Percentiles rank a stretch among this genome's conserved stretches.
Conservation (phyloP, 225 moss, liverwort and hornwort genomes). For the Physcomitrellopsis africana region DNA sequence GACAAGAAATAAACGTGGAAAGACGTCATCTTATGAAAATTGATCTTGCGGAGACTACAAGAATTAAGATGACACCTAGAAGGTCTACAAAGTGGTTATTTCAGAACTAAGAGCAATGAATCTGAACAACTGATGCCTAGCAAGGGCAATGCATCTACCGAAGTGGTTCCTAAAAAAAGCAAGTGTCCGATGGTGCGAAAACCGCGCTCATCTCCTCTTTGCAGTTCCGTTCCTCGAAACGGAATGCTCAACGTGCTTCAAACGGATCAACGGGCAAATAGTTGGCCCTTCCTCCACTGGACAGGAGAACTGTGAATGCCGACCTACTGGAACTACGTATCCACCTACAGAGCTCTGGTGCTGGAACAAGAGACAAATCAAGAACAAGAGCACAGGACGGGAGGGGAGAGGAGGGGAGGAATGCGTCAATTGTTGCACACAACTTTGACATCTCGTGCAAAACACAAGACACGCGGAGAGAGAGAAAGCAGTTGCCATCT, state of each 20-base stretch:
- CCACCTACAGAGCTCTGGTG: too few relatives aligned
- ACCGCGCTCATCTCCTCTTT: constrained; percentile 67
- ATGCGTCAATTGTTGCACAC: too few relatives aligned
- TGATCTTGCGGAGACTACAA: too few relatives aligned
- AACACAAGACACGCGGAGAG: background rate
- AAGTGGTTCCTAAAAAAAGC: constrained; percentile 5
- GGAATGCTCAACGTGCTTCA: constrained; percentile 55
- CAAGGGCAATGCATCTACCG: too few relatives aligned
- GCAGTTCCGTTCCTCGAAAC: constrained; percentile 49
- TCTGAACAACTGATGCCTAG: too few relatives aligned
- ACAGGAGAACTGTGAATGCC: constrained; percentile 28
- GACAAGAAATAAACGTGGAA: too few relatives aligned
- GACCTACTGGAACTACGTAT: constrained; percentile 13
- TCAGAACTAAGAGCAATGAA: too few relatives aligned
- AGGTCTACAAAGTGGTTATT: too few relatives aligned
- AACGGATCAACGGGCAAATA: constrained; percentile 39
- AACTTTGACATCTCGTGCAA: background rate
- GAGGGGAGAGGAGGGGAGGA: constrained; percentile 19
- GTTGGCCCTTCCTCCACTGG: constrained; percentile 42
- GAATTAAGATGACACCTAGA: too few relatives aligned
- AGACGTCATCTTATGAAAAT: too few relatives aligned
- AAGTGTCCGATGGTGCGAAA: constrained; percentile 50
- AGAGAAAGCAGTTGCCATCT: constrained; percentile 39
- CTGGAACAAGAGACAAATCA: constrained; percentile 21
- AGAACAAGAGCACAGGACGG: constrained; percentile 22